A percentile compares a stretch with the other conserved stretches of the same genome.
These are phyloP conservation scores for Colletotrichum simmondsii DNA, from an alignment of 2,329 filamentous ascomycete genomes.

Conservation along the genomic window DNA sequence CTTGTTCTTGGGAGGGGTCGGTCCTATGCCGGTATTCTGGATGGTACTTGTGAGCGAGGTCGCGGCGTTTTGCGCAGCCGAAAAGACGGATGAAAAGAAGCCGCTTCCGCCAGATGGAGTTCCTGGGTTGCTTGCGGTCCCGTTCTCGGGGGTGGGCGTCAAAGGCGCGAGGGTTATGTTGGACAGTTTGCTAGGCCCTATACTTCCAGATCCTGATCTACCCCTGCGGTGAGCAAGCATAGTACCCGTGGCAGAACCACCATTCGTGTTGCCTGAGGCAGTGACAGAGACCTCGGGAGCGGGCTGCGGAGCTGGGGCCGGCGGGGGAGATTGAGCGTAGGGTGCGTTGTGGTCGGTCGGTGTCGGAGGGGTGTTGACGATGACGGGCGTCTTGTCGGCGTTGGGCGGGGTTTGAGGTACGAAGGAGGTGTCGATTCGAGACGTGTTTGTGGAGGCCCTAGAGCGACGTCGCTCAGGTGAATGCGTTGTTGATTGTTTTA, in stretches of 20 bases:
- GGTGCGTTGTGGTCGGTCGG: conserved; percentile 57
- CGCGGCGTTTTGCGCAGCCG: conserved; percentile 92
- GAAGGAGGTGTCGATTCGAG: conserved; percentile 40
- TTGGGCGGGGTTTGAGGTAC: conserved; percentile 33
- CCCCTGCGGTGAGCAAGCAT: conserved; percentile 76
- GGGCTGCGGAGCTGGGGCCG: conserved; percentile 29
- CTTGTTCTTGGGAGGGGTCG: conserved; percentile 51
- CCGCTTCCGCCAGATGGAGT: conserved; percentile 68
- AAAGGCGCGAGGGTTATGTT: conserved; percentile 78
- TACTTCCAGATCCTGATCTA: conserved; percentile 63
- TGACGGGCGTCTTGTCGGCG: conserved; percentile 60
- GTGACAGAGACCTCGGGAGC: conserved; percentile 39
- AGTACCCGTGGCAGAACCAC: conserved; percentile 72
- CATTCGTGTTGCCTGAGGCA: conserved; percentile 52
- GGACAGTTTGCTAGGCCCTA: conserved; percentile 87
- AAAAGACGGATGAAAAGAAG: conserved; percentile 95
- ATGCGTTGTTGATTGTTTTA: conserved; percentile 24
- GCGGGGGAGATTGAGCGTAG: conserved; percentile 10
- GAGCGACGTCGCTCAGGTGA: conserved; percentile 29
- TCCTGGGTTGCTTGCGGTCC: conserved; percentile 52
- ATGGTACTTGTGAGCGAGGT: conserved; percentile 80
- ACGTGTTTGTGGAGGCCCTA: conserved; percentile 26
- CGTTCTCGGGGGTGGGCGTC: conserved; percentile 80
- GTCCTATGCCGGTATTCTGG: conserved; percentile 68
- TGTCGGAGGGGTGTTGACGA: conserved; percentile 75